A percentile compares a stretch with the other conserved stretches of the same genome.
Evolutionary conservation across 805 yeast genomes (phyloP).

Genomic region (Candida railenensis): DNA sequence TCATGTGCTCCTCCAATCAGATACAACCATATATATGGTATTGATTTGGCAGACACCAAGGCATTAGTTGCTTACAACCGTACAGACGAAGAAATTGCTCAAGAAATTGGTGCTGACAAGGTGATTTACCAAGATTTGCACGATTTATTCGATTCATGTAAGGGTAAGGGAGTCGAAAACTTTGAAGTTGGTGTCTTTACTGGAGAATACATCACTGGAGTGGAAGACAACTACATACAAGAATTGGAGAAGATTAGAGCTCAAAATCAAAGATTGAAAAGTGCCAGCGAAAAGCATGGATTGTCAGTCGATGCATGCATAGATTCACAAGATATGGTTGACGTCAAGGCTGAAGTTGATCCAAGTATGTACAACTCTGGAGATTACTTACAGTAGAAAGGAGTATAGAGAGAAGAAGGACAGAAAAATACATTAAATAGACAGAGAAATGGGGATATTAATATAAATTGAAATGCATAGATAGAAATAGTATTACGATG

Average conservation of each 20-base stretch:
- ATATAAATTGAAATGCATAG: too few relatives aligned
- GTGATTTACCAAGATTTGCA: constrained; percentile 85
- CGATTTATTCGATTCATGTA: constrained; percentile 81
- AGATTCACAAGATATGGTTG: constrained; percentile 47
- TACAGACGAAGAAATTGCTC: constrained; percentile 70
- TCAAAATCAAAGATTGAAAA: constrained; percentile 56
- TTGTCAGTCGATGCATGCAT: constrained; percentile 41
- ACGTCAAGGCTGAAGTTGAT: constrained; percentile 76
- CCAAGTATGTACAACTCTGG: constrained; percentile 58
- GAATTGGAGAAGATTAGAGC: constrained; percentile 85
- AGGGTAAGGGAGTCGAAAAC: constrained; percentile 43
- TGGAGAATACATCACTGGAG: constrained; percentile 93
- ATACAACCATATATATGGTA: constrained; percentile 94
- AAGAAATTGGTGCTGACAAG: constrained; percentile 82
- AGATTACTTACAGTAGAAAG: constrained; percentile 34
- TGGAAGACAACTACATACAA: constrained; percentile 75
- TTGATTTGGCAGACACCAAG: constrained; percentile 92
- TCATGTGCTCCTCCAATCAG: constrained; percentile 99
- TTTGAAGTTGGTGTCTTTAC: constrained; percentile 98
- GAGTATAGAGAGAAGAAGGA: too few relatives aligned
- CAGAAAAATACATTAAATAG: too few relatives aligned
- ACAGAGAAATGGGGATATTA: too few relatives aligned
- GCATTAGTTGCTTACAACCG: constrained; percentile 88
- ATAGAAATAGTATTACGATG: too few relatives aligned
- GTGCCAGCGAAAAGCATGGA: constrained; percentile 38